Percentiles rank a stretch among this genome's conserved stretches.
Conservation (phyloP, 2,329 filamentous ascomycete genomes). For the Tolypocladium tundrense region DNA sequence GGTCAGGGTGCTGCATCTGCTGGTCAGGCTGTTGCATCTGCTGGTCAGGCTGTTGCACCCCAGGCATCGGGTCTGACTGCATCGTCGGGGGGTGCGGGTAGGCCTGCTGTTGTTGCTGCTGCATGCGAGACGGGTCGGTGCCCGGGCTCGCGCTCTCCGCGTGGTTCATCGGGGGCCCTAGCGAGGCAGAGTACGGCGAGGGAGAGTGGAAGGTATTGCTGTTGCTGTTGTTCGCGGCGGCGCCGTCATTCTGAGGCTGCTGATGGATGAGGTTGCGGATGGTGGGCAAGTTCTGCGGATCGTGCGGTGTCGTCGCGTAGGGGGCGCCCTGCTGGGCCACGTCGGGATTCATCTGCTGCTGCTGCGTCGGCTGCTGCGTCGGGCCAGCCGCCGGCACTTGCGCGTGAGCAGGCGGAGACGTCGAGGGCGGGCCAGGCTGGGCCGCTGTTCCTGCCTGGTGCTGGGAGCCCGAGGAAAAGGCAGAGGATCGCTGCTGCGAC, state of each 20-base stretch:
- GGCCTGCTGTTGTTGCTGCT: conserved; percentile 26
- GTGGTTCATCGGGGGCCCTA: conserved; percentile 13
- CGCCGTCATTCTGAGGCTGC: conserved; percentile 31
- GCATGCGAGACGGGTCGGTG: conserved; percentile 21
- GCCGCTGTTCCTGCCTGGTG: conserved; percentile 4
- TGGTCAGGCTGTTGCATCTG: conserved; percentile 12
- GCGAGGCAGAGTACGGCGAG: conserved; percentile 15
- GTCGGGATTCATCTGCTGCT: conserved; percentile 12
- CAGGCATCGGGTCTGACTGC: conserved; percentile 20
- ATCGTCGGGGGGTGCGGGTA: conserved; percentile 11
- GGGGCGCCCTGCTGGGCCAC: conserved; percentile 14
- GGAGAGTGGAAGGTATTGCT: conserved; percentile 11
- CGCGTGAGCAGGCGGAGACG: conserved; percentile 8
- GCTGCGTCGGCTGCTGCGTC: conserved; percentile 13
- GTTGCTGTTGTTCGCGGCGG: conserved; percentile 8
- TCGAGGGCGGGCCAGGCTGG: conserved; percentile 6
- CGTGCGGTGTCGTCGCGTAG: conserved; percentile 23
- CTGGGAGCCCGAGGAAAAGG: conserved; percentile 10
- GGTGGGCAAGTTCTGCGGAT: conserved; percentile 62
- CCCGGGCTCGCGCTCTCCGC: conserved; percentile 25
- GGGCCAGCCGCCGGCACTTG: conserved; percentile 11
- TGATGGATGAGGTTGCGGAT: conserved; percentile 76
- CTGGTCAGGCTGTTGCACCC: conserved; percentile 9
- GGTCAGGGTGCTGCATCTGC: conserved; percentile 12
- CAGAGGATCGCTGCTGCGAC: conserved; percentile 13